phyloP scores from a whole-genome alignment of 129 eudicot species.

The Kitagawia praeruptora region DNA sequence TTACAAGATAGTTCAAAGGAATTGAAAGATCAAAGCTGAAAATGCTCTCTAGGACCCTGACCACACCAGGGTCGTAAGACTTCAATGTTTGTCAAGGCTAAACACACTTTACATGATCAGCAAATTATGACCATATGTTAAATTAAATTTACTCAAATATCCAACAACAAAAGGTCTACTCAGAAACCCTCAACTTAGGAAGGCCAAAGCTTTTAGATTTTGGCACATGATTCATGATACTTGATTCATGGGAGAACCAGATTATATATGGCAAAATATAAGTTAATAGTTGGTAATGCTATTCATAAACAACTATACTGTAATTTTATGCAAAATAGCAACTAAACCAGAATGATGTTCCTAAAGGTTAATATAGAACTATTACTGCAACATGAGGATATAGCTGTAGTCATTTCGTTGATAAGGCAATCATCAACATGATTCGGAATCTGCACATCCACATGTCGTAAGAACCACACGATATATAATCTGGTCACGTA shows the following conservation, averaged over 20 bases:
- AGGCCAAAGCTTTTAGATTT: not conserved
- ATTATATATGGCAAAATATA: not conserved
- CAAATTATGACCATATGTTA: not conserved
- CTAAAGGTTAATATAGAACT: not conserved
- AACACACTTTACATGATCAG: constrained; percentile 1
- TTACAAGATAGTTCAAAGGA: constrained; percentile 80
- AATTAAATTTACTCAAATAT: not conserved
- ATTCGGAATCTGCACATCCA: constrained; percentile 41
- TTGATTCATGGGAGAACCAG: not conserved
- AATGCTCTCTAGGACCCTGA: constrained; percentile 73
- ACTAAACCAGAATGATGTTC: not conserved
- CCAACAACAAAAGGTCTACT: not conserved
- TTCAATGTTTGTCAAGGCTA: constrained; percentile 41
- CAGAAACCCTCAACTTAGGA: not conserved
- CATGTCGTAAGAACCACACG: not conserved
- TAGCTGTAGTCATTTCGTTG: constrained; percentile 75
- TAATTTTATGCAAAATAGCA: not conserved
- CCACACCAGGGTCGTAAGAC: constrained; percentile 89
- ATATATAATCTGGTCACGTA: constrained; percentile 44
- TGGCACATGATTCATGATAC: not conserved
- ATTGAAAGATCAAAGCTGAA: constrained; percentile 81
- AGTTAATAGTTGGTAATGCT: not conserved
- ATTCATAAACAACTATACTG: not conserved
- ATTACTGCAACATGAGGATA: too few species aligned
- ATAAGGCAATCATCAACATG: constrained; percentile 84